These are phyloP conservation scores for Calendula officinalis DNA, from an alignment of 129 eudicot genomes.

Conservation along the genomic window DNA sequence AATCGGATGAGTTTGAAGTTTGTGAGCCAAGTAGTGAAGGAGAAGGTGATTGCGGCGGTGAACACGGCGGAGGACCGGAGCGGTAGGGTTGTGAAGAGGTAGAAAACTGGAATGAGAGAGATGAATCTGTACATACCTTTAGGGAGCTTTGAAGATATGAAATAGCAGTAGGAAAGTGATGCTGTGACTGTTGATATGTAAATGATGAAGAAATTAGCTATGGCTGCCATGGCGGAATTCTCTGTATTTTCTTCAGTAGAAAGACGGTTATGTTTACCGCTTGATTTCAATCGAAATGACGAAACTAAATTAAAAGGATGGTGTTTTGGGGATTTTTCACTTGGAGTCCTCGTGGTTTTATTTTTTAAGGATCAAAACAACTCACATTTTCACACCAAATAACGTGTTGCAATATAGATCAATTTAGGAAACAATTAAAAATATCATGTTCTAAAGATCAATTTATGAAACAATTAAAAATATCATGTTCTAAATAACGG, in stretches of 20 bases:
- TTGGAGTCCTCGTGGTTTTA: not conserved
- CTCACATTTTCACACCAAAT: too few relatives aligned
- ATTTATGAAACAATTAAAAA: too few relatives aligned
- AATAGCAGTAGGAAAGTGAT: conserved; percentile 48
- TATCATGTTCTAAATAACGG: too few relatives aligned
- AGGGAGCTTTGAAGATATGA: conserved; percentile 42
- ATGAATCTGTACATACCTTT: conserved; percentile 45
- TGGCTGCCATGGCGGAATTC: conserved; percentile 21
- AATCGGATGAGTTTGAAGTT: conserved; percentile 49
- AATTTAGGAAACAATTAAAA: too few relatives aligned
- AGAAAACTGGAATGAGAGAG: conserved; percentile 46
- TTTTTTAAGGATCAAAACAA: not conserved
- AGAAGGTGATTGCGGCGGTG: conserved; percentile 38
- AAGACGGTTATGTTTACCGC: not conserved
- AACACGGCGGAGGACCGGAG: conserved; percentile 30
- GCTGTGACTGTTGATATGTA: not conserved
- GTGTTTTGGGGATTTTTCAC: conserved; percentile 9
- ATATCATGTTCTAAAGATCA: too few relatives aligned
- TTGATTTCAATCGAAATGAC: not conserved
- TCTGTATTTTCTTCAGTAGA: not conserved
- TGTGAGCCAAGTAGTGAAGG: conserved; percentile 51
- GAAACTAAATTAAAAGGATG: not conserved
- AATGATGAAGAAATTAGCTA: conserved; percentile 8
- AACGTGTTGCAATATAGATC: too few relatives aligned
- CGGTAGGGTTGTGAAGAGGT: conserved; percentile 44